A percentile compares a stretch with the other conserved stretches of the same genome.
Evolutionary conservation across 164 flowering plant species (phyloP).

Genomic region (Macadamia tetraphylla): DNA sequence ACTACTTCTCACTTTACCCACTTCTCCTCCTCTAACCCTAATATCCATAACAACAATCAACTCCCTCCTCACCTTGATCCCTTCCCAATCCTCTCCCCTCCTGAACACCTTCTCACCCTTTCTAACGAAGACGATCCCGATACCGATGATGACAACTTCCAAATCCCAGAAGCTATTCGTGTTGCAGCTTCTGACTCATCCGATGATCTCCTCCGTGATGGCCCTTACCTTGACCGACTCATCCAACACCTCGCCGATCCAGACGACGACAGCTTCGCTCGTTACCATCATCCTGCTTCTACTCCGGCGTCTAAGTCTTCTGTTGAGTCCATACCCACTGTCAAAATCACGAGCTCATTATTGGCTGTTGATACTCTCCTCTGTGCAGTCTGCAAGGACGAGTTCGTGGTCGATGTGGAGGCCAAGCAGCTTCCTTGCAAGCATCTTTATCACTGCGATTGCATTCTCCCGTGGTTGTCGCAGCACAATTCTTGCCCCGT

Average conservation of each 20-base stretch:
- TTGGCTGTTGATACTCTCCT: slow-evolving; percentile 20
- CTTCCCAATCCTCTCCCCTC: slow-evolving; percentile 4
- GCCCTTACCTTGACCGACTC: slow-evolving; percentile 31
- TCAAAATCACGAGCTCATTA: slow-evolving; percentile 30
- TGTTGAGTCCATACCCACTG: slow-evolving; percentile 36
- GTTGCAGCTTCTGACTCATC: slow-evolving; percentile 19
- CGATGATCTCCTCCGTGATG: background rate
- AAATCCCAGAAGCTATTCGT: slow-evolving; percentile 4
- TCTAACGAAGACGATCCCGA: slow-evolving; percentile 5
- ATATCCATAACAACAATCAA: background rate
- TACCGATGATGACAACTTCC: slow-evolving; percentile 10
- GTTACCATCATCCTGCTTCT: slow-evolving; percentile 10
- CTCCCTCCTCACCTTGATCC: slow-evolving; percentile 6
- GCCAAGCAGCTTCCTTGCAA: slow-evolving; percentile 64
- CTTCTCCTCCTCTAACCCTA: background rate
- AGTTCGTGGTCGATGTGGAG: slow-evolving; percentile 33
- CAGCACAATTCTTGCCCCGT: slow-evolving; percentile 58
- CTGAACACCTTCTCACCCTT: slow-evolving; percentile 9
- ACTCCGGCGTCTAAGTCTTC: slow-evolving; percentile 34
- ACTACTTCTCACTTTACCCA: background rate
- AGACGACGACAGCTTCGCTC: slow-evolving; percentile 3
- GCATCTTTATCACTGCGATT: slow-evolving; percentile 57
- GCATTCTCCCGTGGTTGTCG: slow-evolving; percentile 67
- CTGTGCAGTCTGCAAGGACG: slow-evolving; percentile 69
- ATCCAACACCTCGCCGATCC: slow-evolving; percentile 38